Evolutionary conservation across 176 grass and related monocot species (phyloP).

Genomic region (Phyllostachys edulis): DNA sequence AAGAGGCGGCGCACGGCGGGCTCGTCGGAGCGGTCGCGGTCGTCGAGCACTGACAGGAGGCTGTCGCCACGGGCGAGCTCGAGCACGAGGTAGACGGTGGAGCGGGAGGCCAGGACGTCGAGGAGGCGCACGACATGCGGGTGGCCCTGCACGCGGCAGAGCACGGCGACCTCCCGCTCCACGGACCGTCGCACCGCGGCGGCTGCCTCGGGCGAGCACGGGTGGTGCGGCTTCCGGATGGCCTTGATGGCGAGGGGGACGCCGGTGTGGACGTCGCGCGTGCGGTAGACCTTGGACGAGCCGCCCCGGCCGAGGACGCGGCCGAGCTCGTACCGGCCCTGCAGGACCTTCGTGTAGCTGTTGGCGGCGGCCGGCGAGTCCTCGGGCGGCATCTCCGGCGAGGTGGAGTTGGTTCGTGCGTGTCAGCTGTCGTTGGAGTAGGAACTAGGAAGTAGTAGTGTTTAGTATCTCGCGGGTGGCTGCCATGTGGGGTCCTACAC

Average conservation of each 20-base stretch:
- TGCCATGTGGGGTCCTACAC: no score
- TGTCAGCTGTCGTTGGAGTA: not conserved
- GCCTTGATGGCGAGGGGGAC: constrained; percentile 32
- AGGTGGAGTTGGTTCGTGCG: not conserved
- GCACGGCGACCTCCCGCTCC: constrained; percentile 25
- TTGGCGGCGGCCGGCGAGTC: not conserved
- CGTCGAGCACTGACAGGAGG: constrained; percentile 27
- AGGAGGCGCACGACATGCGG: constrained; percentile 33
- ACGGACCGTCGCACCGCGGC: not conserved
- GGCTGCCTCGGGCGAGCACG: not conserved
- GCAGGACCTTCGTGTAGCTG: constrained; percentile 14
- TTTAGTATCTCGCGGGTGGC: no score
- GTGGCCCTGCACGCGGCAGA: constrained; percentile 22
- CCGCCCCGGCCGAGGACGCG: constrained; percentile 31
- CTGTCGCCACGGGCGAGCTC: constrained; percentile 42
- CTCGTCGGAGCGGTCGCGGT: constrained; percentile 27
- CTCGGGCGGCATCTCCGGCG: not conserved
- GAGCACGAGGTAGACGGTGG: constrained; percentile 55
- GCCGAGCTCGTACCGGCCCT: constrained; percentile 42
- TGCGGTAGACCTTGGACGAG: constrained; percentile 37
- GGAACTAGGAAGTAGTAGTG: not conserved
- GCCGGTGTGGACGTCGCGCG: constrained; percentile 28
- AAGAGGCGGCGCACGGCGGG: constrained; percentile 34
- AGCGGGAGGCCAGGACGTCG: constrained; percentile 49
- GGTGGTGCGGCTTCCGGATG: constrained; percentile 17